Evolutionary conservation across 345 rosid genomes (phyloP).

Genomic region (Hibiscus tridactylites): DNA sequence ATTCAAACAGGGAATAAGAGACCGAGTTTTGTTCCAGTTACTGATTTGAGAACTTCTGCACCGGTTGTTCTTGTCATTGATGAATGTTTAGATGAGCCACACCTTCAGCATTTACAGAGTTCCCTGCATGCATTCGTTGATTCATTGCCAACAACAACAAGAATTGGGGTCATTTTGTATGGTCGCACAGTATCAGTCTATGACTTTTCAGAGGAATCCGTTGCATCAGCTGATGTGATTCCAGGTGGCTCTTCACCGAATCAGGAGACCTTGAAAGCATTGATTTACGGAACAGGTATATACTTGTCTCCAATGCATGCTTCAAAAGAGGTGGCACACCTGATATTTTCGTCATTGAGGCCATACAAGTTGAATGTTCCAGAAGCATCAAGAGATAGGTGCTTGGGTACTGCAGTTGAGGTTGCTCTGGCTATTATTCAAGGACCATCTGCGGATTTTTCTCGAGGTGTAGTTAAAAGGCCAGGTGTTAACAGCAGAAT

Average conservation of each 20-base stretch:
- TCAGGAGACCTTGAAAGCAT: constrained; percentile 64
- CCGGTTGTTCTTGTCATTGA: constrained; percentile 87
- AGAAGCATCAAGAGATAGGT: constrained; percentile 80
- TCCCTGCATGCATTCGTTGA: constrained; percentile 95
- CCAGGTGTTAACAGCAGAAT: constrained; percentile 86
- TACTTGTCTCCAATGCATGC: constrained; percentile 94
- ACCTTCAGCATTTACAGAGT: constrained; percentile 73
- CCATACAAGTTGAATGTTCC: constrained; percentile 63
- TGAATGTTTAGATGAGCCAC: constrained; percentile 36
- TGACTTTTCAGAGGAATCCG: constrained; percentile 84
- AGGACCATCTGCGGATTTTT: constrained; percentile 89
- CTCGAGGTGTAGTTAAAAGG: constrained; percentile 79
- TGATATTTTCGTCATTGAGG: constrained; percentile 80
- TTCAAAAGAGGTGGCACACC: constrained; percentile 84
- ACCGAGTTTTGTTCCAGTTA: constrained; percentile 75
- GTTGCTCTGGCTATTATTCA: constrained; percentile 84
- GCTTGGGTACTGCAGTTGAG: constrained; percentile 85
- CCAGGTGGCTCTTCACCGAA: constrained; percentile 78
- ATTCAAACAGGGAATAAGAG: constrained; percentile 82
- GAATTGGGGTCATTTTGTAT: constrained; percentile 76
- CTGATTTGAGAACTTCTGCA: constrained; percentile 81
- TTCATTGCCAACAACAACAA: constrained; percentile 67
- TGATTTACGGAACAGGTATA: constrained; percentile 92
- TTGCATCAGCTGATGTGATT: constrained; percentile 95
- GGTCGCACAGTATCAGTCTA: constrained; percentile 81